Evolutionary conservation across 2,329 filamentous ascomycete species (phyloP).

Genomic region (Colletotrichum incanum): DNA sequence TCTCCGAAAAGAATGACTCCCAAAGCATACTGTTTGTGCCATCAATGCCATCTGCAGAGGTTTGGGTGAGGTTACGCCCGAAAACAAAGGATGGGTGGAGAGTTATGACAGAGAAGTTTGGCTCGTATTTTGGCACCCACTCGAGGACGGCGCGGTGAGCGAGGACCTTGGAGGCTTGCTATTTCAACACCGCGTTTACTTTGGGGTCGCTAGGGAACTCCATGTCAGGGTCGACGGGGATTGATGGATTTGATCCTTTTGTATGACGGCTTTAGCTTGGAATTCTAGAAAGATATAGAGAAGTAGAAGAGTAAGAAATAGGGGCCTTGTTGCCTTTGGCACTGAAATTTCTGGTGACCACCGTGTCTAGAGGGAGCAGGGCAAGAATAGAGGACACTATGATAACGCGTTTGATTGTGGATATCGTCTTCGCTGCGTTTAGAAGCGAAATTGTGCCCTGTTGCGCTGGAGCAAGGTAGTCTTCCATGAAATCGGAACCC

Average conservation of each 20-base stretch:
- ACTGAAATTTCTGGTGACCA: neutral
- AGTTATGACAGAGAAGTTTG: slow-evolving; percentile 14
- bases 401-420: slow-evolving; percentile 7
- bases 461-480: slow-evolving; percentile 22
- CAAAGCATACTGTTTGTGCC: slow-evolving; percentile 3
- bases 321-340: neutral
- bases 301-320: too few relatives aligned
- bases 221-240: slow-evolving; percentile 19
- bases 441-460: slow-evolving; percentile 14
- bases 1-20: neutral
- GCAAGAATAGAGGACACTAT: slow-evolving; percentile 22
- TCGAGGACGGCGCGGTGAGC: slow-evolving; percentile 20
- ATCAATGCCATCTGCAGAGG: neutral
- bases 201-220: neutral
- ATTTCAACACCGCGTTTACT: slow-evolving; percentile 2
- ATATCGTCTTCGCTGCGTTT: neutral
- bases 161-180: slow-evolving; percentile 29
- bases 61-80: slow-evolving; percentile 9
- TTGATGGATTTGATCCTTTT: neutral
- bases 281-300: neutral
- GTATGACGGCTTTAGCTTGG: neutral
- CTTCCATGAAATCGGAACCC: slow-evolving; percentile 15
- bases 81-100: slow-evolving; percentile 26
- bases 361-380: neutral
- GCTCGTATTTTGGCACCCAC: slow-evolving; percentile 12